These are phyloP conservation scores for Pseudohalonectria lignicola DNA, from an alignment of 2,329 filamentous ascomycete genomes.

Conservation along the genomic window DNA sequence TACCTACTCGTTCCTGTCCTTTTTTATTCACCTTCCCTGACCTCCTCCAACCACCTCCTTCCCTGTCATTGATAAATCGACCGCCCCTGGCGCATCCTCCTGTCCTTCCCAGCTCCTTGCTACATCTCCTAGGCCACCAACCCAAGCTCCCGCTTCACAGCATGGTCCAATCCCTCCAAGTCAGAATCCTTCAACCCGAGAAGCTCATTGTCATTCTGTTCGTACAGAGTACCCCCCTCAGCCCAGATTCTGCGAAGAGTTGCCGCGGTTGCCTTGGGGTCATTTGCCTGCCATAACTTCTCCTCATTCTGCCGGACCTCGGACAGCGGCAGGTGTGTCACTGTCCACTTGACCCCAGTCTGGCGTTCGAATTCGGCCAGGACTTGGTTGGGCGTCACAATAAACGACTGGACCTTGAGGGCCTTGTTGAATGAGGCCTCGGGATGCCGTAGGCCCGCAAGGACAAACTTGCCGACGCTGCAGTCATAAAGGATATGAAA, in stretches of 20 bases:
- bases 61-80: too few relatives aligned
- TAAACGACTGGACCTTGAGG: slow-evolving; percentile 62
- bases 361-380: slow-evolving; percentile 58
- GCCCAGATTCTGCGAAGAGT: slow-evolving; percentile 64
- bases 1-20: too few relatives aligned
- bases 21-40: too few relatives aligned
- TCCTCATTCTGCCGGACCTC: slow-evolving; percentile 45
- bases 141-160: slow-evolving; percentile 7
- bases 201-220: slow-evolving; percentile 52
- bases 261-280: slow-evolving; percentile 38
- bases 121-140: too few relatives aligned
- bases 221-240: slow-evolving; percentile 60
- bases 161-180: slow-evolving; percentile 36
- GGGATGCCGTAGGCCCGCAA: slow-evolving; percentile 48
- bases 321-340: slow-evolving; percentile 39
- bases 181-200: slow-evolving; percentile 38
- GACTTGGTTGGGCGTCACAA: slow-evolving; percentile 50
- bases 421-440: slow-evolving; percentile 40
- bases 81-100: too few relatives aligned
- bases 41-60: too few relatives aligned
- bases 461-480: slow-evolving; percentile 52
- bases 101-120: too few relatives aligned
- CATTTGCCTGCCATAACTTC: slow-evolving; percentile 42
- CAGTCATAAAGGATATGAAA: background rate
- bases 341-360: slow-evolving; percentile 41